Conservation (phyloP, 2,329 filamentous ascomycete species). For the Paecilomyces sp. region DNA sequence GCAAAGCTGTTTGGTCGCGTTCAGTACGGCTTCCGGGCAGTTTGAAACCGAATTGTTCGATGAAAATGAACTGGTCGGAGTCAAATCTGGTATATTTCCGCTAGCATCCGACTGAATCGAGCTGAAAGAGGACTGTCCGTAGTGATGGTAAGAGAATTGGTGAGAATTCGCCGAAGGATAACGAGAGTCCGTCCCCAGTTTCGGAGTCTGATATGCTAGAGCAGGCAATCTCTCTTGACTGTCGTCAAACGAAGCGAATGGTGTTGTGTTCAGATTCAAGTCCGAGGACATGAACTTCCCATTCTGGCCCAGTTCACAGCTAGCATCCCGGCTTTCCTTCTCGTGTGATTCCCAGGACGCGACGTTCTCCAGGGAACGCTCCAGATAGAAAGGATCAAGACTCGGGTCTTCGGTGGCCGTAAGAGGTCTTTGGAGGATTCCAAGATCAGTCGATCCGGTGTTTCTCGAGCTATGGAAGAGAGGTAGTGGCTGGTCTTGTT, state of each 20-base stretch:
- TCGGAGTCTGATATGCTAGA: neutral
- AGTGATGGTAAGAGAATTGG: conserved; percentile 13
- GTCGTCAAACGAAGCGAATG: neutral
- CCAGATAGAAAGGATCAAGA: conserved; percentile 33
- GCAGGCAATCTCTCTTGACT: neutral
- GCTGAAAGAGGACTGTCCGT: conserved; percentile 26
- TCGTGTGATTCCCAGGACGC: conserved; percentile 17
- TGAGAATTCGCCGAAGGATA: conserved; percentile 3
- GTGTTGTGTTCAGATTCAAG: conserved; percentile 9
- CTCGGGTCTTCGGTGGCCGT: conserved; percentile 23
- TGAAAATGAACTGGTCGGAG: conserved; percentile 33
- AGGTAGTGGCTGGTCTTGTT: conserved; percentile 19
- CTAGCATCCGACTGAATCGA: conserved; percentile 22
- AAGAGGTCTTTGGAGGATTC: conserved; percentile 1
- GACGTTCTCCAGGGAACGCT: conserved; percentile 23
- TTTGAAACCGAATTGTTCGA: conserved; percentile 24
- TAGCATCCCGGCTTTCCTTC: conserved; percentile 23
- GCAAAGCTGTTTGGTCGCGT: conserved; percentile 21
- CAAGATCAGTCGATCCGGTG: conserved; percentile 3
- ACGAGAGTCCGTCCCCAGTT: neutral
- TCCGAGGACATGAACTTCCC: conserved; percentile 25
- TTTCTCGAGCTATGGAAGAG: neutral
- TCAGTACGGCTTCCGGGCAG: conserved; percentile 20
- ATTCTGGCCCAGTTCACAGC: conserved; percentile 20
- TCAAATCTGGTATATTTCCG: conserved; percentile 24